A percentile compares a stretch with the other conserved stretches of the same genome.
These are phyloP conservation scores for Cafeteria roenbergensis DNA, from an alignment of 108 stramenopile genomes.

Conservation along the genomic window DNA sequence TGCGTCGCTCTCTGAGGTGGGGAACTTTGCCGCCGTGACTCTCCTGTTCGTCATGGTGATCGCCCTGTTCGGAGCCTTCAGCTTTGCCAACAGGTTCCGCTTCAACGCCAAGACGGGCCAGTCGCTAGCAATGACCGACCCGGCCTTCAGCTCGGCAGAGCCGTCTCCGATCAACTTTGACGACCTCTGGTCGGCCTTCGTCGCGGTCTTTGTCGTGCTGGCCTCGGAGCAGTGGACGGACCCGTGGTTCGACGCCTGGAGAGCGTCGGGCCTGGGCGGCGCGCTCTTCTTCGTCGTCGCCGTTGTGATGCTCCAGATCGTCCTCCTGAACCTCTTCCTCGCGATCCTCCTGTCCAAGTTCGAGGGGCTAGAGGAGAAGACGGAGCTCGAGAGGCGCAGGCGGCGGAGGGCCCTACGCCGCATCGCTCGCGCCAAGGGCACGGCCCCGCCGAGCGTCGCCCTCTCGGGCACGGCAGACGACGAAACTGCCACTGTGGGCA, in stretches of 20 bases:
- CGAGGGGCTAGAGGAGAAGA: constrained; percentile 28
- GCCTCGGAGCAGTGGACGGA: constrained; percentile 54
- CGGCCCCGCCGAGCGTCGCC: no score
- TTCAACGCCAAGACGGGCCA: not conserved
- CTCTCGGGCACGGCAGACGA: no score
- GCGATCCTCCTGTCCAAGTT: constrained; percentile 50
- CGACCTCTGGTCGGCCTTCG: constrained; percentile 27
- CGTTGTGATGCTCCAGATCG: constrained; percentile 37
- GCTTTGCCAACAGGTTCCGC: constrained; percentile 24
- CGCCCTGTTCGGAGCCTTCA: constrained; percentile 45
- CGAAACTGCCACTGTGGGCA: no score
- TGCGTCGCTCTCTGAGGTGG: constrained; percentile 40
- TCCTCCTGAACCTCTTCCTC: constrained; percentile 51
- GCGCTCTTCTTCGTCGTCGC: constrained; percentile 42
- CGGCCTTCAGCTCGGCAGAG: not conserved
- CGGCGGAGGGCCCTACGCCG: no score
- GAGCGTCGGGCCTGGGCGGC: constrained; percentile 20
- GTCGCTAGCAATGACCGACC: not conserved
- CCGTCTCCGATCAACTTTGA: constrained; percentile 48
- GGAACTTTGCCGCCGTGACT: constrained; percentile 45
- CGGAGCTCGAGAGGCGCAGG: no score
- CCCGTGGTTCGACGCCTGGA: constrained; percentile 47
- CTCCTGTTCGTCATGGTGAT: constrained; percentile 52
- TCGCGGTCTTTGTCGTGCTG: constrained; percentile 46
- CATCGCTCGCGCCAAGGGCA: no score